These are phyloP conservation scores for Tylopilus sp. DNA, from an alignment of 768 basidiomycete species.

Conservation along the genomic window DNA sequence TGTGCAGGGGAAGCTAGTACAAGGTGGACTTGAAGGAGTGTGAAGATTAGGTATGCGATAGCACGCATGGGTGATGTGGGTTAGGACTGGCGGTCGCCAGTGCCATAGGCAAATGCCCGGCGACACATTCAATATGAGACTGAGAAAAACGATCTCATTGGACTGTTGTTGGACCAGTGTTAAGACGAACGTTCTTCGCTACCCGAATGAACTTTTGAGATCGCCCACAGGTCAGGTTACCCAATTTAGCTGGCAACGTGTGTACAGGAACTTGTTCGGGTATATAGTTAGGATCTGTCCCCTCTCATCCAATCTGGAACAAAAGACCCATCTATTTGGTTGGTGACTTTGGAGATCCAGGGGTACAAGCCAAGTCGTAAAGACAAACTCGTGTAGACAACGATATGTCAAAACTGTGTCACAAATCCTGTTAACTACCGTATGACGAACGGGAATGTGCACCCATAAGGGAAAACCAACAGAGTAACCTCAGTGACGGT, in stretches of 20 bases:
- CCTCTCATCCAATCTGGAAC: slow-evolving; percentile 2
- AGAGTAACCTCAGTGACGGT: slow-evolving; percentile 2
- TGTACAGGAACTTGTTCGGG: too few relatives aligned
- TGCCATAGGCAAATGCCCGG: not conserved
- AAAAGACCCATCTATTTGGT: not conserved
- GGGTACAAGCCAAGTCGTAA: slow-evolving; percentile 3
- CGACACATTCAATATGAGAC: not conserved
- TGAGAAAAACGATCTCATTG: slow-evolving; percentile 11
- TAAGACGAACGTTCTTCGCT: slow-evolving; percentile 30
- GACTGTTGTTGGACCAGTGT: slow-evolving; percentile 18
- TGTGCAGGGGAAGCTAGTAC: slow-evolving; percentile 30
- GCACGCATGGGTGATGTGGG: slow-evolving; percentile 14
- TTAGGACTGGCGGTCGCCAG: not conserved
- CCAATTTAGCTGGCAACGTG: slow-evolving; percentile 27
- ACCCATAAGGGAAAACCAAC: not conserved
- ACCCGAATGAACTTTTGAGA: not conserved
- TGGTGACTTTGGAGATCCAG: not conserved
- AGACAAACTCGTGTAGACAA: not conserved
- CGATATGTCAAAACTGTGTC: not conserved
- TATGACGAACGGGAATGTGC: not conserved
- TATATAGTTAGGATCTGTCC: not conserved
- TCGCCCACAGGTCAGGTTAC: slow-evolving; percentile 9
- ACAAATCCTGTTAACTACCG: too few relatives aligned
- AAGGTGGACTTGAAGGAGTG: slow-evolving; percentile 5
- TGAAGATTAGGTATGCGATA: slow-evolving; percentile 6